Base-by-base conservation (phyloP, 2,329 filamentous ascomycete genomes). In the Colletotrichum aenigma region DNA sequence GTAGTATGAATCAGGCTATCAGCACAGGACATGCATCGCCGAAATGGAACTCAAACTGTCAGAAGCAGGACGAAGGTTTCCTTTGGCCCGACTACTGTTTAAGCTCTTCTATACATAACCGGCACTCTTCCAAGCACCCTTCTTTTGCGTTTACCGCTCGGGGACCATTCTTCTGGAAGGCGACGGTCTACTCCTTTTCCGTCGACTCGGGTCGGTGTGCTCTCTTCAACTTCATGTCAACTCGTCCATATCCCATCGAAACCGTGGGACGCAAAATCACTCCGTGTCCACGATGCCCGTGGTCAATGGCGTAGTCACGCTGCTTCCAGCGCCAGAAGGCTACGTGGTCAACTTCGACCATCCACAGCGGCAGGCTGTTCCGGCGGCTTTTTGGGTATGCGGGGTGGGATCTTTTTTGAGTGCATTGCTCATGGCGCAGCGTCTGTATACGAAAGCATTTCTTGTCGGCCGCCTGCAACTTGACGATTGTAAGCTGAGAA, bases 261-360 rank as follows among this genome's bases (percentile, higher is more conserved):
- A 52, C 4, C 43, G 43, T 4, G 4, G 43, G 10, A 52, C 6
- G 10, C n/a, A 52, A 10, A 6, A 21, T 2, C 43, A 13, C 43
- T 13, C 6, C n/a, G 43, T 52, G n/a, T 52, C n/a, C n/a, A 21
- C n/a, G n/a, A 69, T 73, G 70, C 80, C 80, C 24, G 62, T 78
- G 1, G 60, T 77, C 34, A 78, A 81, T 68, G 82, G 82, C 58
- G 77, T 81, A 13, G 73, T 76, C 30, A 79, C 79, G 7, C 65
- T 82, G 12, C 68, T 79, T 8, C 64, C 77, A 30, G 79, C 83
- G 4, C 83, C 83, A 3, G 76, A 79, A 7, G 83, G 78, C 43
- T 85, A 84, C 71, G 79, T 80, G 15, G 80, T 85, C 32, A 76
- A 85, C 55, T 83, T 85, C 32, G 80, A 81, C 4, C 77, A 84